Base-by-base conservation (phyloP, 345 rosid genomes). In the Pistacia integerrima region DNA sequence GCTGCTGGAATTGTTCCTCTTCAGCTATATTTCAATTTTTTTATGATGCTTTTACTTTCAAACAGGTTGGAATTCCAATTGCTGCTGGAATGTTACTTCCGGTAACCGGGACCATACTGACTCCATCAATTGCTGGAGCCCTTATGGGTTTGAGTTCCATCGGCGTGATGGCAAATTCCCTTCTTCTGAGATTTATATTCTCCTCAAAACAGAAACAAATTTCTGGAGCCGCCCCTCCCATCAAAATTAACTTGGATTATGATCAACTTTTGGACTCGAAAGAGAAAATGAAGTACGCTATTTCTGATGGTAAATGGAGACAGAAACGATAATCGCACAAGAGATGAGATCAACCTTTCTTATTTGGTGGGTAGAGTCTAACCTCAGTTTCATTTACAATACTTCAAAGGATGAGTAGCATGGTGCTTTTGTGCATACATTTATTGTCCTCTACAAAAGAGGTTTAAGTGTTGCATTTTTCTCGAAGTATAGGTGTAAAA, bases 61-160 rank as follows among this genome's bases (percentile, higher is more conserved):
- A 61, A 55, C 76, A 93, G 99, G 88, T 93, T 28, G 99, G 99
- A 51, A 86, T 95, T 82, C 98, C 99, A 2, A 85, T 94, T 60
- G 98, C 98, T 17, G 99, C 99, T 10, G 99, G 99, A 63, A 77
- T 87, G 83, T 79, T 95, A 80, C 85, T 95, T 56, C 99, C 99
- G 8, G 2, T 90, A 30, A 91, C 94, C 0, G 99, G 99, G 72
- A 92, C 94, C 36, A 89, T 91, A 80, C 87, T 95, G 76, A 95
- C 97, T 62, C 99, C 99, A 69, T 95, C 98, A 41, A 95, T 95
- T 41, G 98, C 99, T 0, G 98, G 99, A 72, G 99, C 92, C 52
- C 96, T 93, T 12, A 95, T 95, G 99, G 98, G 99, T 77, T 83
- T 95, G 69, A 95, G 99, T 84, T 95, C 99, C 20, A 79, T 95